These are phyloP conservation scores for Ophiosphaerella narmari DNA, from an alignment of 2,329 filamentous ascomycete species.

Conservation along the genomic window DNA sequence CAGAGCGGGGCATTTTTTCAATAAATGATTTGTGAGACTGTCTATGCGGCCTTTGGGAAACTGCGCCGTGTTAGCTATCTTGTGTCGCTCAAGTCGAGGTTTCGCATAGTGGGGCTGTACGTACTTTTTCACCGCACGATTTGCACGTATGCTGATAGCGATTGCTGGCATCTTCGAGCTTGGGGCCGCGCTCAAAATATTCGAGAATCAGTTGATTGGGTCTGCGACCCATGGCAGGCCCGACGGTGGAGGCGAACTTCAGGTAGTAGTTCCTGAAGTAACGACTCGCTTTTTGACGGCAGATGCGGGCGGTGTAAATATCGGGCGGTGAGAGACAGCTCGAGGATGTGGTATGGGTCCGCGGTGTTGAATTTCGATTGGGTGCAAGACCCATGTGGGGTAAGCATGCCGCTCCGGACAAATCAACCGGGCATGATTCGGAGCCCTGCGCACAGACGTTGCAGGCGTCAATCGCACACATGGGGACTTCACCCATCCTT, in stretches of 20 bases:
- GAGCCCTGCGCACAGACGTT: no score
- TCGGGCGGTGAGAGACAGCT: conserved; percentile 6
- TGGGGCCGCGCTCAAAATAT: conserved; percentile 85
- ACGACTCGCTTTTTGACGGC: conserved; percentile 9
- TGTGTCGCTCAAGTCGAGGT: conserved; percentile 1
- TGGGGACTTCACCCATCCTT: no score
- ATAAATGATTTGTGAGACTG: conserved; percentile 77
- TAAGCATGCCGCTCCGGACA: no score
- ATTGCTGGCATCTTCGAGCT: conserved; percentile 87
- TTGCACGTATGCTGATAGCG: conserved; percentile 92
- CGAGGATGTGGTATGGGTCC: no score
- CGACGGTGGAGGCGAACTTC: not conserved
- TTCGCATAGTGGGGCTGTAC: conserved; percentile 19
- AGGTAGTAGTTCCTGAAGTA: conserved; percentile 2
- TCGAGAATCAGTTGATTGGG: conserved; percentile 84
- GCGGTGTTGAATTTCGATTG: no score
- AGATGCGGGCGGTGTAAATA: conserved; percentile 9
- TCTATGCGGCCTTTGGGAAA: conserved; percentile 91
- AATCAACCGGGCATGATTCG: no score
- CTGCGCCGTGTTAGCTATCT: conserved; percentile 33
- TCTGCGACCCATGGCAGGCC: conserved; percentile 71
- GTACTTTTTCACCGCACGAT: conserved; percentile 74
- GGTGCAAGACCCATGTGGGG: no score
- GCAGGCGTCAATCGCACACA: no score
- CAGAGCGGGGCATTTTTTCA: conserved; percentile 84